These are phyloP conservation scores for Cystobasidium onofrii DNA, from an alignment of 768 basidiomycete species.

Conservation along the genomic window DNA sequence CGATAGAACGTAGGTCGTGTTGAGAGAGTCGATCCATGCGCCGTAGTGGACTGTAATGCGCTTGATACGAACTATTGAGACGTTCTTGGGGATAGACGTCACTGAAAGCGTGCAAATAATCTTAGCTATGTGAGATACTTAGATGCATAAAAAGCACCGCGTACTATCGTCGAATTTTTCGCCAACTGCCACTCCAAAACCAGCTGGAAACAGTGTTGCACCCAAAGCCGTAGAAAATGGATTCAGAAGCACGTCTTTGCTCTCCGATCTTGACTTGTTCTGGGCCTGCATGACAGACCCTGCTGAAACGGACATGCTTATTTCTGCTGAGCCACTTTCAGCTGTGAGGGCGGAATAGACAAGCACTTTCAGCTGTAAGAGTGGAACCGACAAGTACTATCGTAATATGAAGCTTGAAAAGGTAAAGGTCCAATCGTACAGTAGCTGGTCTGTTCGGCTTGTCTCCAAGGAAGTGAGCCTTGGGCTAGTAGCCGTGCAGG, in stretches of 20 bases:
- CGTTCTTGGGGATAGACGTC: background rate
- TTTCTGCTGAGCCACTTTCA: background rate
- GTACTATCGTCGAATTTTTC: slow-evolving; percentile 15
- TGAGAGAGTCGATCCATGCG: slow-evolving; percentile 14
- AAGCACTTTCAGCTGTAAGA: too few relatives aligned
- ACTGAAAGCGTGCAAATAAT: background rate
- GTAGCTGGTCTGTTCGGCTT: too few relatives aligned
- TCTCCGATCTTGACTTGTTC: background rate
- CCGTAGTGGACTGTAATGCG: slow-evolving; percentile 7
- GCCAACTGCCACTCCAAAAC: slow-evolving; percentile 7
- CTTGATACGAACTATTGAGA: background rate
- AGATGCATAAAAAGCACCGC: background rate
- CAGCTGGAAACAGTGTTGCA: slow-evolving; percentile 10
- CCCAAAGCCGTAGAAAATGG: background rate
- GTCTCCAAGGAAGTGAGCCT: too few relatives aligned
- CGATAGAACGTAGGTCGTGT: background rate
- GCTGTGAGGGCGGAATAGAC: too few relatives aligned
- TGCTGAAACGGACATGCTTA: background rate
- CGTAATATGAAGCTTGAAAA: too few relatives aligned
- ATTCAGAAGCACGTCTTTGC: background rate
- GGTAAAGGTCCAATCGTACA: too few relatives aligned
- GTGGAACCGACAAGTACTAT: too few relatives aligned
- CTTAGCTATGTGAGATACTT: background rate
- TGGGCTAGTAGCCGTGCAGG: too few relatives aligned
- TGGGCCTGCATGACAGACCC: background rate